Conservation (phyloP, 1,284 basidiomycete genomes). For the Sporisorium graminicola region DNA sequence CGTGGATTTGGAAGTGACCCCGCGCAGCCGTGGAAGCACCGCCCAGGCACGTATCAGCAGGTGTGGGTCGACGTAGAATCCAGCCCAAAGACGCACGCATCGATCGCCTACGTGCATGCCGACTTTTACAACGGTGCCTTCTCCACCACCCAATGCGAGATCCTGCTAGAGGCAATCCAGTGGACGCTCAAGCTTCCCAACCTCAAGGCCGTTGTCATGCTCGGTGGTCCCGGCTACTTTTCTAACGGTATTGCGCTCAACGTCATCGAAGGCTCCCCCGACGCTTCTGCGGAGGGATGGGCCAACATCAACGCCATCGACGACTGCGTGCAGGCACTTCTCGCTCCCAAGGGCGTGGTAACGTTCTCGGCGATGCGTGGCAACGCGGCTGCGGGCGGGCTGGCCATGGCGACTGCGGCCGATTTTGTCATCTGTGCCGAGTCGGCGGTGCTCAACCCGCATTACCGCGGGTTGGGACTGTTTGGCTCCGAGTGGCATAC, state of each 20-base stretch:
- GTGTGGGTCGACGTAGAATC: slow-evolving; percentile 70
- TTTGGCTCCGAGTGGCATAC: slow-evolving; percentile 72
- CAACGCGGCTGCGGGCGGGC: slow-evolving; percentile 72
- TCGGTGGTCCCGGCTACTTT: slow-evolving; percentile 71
- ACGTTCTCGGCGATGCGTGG: slow-evolving; percentile 72
- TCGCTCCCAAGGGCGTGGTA: slow-evolving; percentile 69
- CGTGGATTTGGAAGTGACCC: slow-evolving; percentile 29
- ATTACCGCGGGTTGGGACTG: slow-evolving; percentile 72
- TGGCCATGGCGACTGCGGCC: slow-evolving; percentile 72
- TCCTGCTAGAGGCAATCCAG: slow-evolving; percentile 69
- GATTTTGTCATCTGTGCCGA: slow-evolving; percentile 71
- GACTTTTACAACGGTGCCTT: slow-evolving; percentile 73
- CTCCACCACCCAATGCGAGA: slow-evolving; percentile 71
- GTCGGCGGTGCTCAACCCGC: slow-evolving; percentile 71
- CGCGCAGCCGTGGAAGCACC: slow-evolving; percentile 29
- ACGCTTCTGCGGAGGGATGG: slow-evolving; percentile 72
- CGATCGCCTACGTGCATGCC: slow-evolving; percentile 71
- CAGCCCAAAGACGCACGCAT: slow-evolving; percentile 20
- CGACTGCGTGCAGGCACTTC: slow-evolving; percentile 65
- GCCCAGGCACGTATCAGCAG: slow-evolving; percentile 71
- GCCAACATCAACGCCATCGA: slow-evolving; percentile 72
- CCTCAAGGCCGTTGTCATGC: slow-evolving; percentile 70
- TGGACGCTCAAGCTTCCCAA: slow-evolving; percentile 69
- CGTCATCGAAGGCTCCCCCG: slow-evolving; percentile 71
- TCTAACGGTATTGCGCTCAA: slow-evolving; percentile 73